Evolutionary conservation across 108 stramenopile genomes (phyloP), one percentile per base, ranked within the genome.

Genomic region (Conticribra weissflogii): DNA sequence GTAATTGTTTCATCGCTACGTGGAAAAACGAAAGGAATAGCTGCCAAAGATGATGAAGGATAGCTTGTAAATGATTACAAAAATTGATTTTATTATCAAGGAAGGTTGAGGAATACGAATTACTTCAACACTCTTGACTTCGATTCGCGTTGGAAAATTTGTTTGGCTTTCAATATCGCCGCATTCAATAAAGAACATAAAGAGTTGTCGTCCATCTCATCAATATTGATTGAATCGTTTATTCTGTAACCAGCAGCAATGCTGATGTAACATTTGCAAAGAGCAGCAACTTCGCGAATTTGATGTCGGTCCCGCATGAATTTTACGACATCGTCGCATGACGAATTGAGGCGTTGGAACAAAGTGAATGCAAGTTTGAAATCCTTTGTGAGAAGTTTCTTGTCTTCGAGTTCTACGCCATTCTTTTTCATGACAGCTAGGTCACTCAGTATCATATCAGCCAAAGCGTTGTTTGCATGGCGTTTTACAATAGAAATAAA

Each of bases 341-440:
- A 52, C 36, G 86, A 86, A 49, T 95, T 81, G 27, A 95, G 74
- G 9, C 88, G 86, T 16, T 86, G 79, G 56, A 78, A 95, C 23
- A 85, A 81, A 18, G 71, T 66, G 55, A 85, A 86, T 19, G 88
- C 72, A 25, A 74, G 64, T 71, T 86, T 88, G 76, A 92, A 70
- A 46, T 82, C 68, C 31, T 67, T 41, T 34, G 30, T 68, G 23
- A 76, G 54, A 25, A 64, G 41, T 19, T 22, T 31, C 72, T 50
- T 69, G 15, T 54, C 66, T 5, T 69, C 56, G 18, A 79, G 79
- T 15, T 77, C 54, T 5, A 64, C 55, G 25, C 76, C 88, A 33
- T 45, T 51, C 25, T 59, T 51, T 58, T 85, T 81, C 52, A 71
- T 36, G 3, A 41, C 15, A n/a, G 73, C 44, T 57, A 94, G 61